Evolutionary conservation across 2,329 filamentous ascomycete genomes (phyloP), one percentile per base, ranked within the genome.

Genomic region (Ciborinia camelliae): DNA sequence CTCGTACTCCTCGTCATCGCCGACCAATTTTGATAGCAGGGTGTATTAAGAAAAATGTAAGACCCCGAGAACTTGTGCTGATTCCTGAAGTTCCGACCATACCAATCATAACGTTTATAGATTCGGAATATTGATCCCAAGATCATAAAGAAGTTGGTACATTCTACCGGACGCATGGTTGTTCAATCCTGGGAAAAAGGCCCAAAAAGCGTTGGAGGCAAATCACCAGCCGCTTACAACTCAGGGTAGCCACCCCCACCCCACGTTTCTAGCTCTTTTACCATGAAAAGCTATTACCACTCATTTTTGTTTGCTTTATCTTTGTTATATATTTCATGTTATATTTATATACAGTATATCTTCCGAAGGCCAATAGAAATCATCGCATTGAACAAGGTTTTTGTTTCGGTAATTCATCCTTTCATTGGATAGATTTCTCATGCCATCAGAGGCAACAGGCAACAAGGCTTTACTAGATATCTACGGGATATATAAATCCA

Each of bases 201-300:
- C 1, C n/a, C 28, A 10, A 53, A 54, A 7, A n/a, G 30, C 30
- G 30, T 20, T 53, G 20, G 20, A 6, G 4, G 20, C 4, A 30
- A 50, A 30, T 15, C 8, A 32, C 10, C 18, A 8, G n/a, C n/a
- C n/a, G n/a, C n/a, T 47, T n/a, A 2, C n/a, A 10, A 39, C 32
- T 28, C 2, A 9, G 37, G 15, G 2, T 28, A 37, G 15, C 37
- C 53, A 30, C 43, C 20, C 23, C 9, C 18, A 30, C 26, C 23
- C 18, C 18, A 4, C 9, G n/a, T n/a, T 20, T 30, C 4, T 28
- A 3, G 28, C 10, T 6, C 26, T n/a, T n/a, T n/a, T n/a, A n/a
- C n/a, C n/a, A n/a, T 1, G 1, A n/a, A 45, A 18, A 10, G 23
- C 1, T 8, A 0, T 4, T 43, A 2, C 15, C 9, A 20, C 18